These are phyloP conservation scores for Dalechampia spathulata DNA, from an alignment of 441 rosid genomes.

Conservation along the genomic window DNA sequence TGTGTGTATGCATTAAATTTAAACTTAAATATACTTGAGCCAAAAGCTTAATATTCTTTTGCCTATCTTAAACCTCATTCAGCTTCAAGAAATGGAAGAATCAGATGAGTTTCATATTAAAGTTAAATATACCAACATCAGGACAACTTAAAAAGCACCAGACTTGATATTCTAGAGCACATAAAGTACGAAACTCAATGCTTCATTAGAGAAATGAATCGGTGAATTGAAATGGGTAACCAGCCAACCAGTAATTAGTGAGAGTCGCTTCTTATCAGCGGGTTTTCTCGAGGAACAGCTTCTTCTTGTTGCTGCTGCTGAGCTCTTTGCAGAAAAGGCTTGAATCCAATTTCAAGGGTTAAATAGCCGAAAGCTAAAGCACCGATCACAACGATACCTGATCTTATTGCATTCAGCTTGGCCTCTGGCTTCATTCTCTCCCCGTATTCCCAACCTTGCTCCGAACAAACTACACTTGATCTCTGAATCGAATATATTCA, in stretches of 20 bases:
- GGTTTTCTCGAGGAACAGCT: conserved; percentile 13
- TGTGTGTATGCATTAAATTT: no score
- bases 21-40: no score
- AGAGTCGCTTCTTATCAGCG: conserved; percentile 1
- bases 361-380: conserved; percentile 57
- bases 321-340: conserved; percentile 43
- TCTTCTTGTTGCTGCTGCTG: conserved; percentile 27
- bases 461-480: no score
- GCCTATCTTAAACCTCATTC: background rate
- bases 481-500: no score
- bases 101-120: background rate
- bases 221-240: background rate
- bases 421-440: conserved; percentile 18
- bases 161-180: background rate
- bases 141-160: background rate
- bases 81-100: background rate
- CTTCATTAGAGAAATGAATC: background rate
- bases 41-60: no score
- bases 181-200: background rate
- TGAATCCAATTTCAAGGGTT: conserved; percentile 42
- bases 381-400: conserved; percentile 43
- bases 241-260: conserved; percentile 2
- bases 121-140: background rate
- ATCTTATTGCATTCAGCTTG: conserved; percentile 43
- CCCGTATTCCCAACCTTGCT: no score